These are phyloP conservation scores for Geranomyces michiganensis DNA, from an alignment of 192 early-diverging fungal species.

Conservation along the genomic window DNA sequence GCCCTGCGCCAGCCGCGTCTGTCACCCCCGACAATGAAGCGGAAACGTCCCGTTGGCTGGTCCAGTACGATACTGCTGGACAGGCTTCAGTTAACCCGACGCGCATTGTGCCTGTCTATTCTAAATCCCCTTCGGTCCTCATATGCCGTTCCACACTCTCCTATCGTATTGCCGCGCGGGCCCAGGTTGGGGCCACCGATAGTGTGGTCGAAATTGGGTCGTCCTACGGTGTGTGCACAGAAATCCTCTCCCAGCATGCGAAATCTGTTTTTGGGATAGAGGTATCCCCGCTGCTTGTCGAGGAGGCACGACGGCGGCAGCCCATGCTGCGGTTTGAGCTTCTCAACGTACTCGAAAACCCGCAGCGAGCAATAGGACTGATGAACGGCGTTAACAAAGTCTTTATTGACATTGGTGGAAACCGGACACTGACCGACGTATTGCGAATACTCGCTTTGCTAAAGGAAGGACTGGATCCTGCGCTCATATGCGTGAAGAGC, in stretches of 20 bases:
- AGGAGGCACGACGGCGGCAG: conserved; percentile 17
- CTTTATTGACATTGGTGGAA: conserved; percentile 22
- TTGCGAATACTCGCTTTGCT: conserved; percentile 7
- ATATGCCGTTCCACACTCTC: conserved; percentile 9
- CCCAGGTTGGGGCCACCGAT: conserved; percentile 2
- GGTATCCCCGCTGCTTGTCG: conserved; percentile 12
- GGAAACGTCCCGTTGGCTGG: too few relatives aligned
- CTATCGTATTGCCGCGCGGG: conserved; percentile 18
- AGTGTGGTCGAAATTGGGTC: conserved; percentile 22
- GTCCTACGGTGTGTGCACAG: conserved; percentile 23
- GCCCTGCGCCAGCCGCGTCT: neutral
- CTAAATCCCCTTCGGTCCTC: neutral
- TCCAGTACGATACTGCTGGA: too few relatives aligned
- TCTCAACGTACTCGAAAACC: conserved; percentile 9
- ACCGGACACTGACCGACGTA: neutral
- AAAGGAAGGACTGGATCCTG: neutral
- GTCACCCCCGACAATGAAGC: neutral
- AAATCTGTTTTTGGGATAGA: conserved; percentile 20
- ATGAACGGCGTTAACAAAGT: conserved; percentile 7
- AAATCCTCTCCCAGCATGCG: conserved; percentile 24
- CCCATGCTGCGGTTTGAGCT: conserved; percentile 10
- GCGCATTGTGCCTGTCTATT: neutral
- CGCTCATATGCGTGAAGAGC: conserved; percentile 11
- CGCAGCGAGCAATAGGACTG: neutral
- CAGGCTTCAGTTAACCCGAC: neutral